Conservation (phyloP, 2,329 filamentous ascomycete species). For the Lizonia empirigonia region DNA sequence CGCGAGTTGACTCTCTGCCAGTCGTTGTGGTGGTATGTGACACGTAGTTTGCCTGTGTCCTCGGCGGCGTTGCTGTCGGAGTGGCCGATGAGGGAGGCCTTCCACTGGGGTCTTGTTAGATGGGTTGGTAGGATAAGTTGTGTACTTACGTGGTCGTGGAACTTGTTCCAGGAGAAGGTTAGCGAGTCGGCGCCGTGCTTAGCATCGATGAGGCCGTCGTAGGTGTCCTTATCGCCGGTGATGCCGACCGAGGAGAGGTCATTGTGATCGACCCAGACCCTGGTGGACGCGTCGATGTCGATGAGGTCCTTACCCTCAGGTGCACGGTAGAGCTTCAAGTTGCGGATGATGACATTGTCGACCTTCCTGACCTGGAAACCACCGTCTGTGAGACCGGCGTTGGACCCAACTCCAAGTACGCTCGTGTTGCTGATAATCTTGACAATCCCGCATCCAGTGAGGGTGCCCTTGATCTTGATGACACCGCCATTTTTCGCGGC, state of each 20-base stretch:
- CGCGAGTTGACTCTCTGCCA: slow-evolving; percentile 69
- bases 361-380: slow-evolving; percentile 60
- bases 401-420: slow-evolving; percentile 50
- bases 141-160: slow-evolving; percentile 57
- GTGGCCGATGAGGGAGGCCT: slow-evolving; percentile 66
- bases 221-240: slow-evolving; percentile 39
- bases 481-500: slow-evolving; percentile 52
- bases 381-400: slow-evolving; percentile 50
- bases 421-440: slow-evolving; percentile 36
- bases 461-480: slow-evolving; percentile 41
- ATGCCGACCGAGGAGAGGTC: slow-evolving; percentile 63
- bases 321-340: slow-evolving; percentile 64
- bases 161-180: slow-evolving; percentile 60
- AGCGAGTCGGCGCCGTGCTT: slow-evolving; percentile 67
- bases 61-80: slow-evolving; percentile 59
- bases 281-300: slow-evolving; percentile 61
- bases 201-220: slow-evolving; percentile 59
- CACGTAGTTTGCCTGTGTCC: slow-evolving; percentile 65
- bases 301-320: slow-evolving; percentile 65
- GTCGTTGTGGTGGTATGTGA: slow-evolving; percentile 72
- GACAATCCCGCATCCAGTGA: slow-evolving; percentile 41
- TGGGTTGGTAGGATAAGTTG: not conserved
- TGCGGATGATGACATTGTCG: slow-evolving; percentile 67
- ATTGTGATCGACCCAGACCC: slow-evolving; percentile 68
- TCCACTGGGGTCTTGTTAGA: slow-evolving; percentile 50